Evolutionary conservation across 495 filamentous ascomycete genomes (phyloP), one percentile per base, ranked within the genome.

Genomic region (Aspergillus conjunctus): DNA sequence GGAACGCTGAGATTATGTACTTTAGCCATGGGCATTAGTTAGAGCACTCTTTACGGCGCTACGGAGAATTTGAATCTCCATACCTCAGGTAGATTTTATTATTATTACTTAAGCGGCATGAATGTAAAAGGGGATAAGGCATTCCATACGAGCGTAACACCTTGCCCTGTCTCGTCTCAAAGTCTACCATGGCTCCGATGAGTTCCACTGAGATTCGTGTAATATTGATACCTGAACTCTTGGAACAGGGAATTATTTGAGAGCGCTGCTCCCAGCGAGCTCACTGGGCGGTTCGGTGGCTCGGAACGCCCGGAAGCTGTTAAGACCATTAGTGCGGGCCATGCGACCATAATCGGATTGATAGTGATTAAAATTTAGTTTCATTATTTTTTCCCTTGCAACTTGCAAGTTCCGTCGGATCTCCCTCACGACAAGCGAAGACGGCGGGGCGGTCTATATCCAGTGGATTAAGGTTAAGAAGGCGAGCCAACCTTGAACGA

Each of bases 251-350:
- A 26, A 5, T 26, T 2, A 26, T 26, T 26, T 26, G 26, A 26
- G 5, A 26, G 26, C 26, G 5, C 26, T 26, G 5, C 26, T 26
- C 26, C 26, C 26, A 26, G 26, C 26, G 26, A 26, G 26, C 26
- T 26, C 26, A 26, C 37, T 41, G 50, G 15, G n/a, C n/a, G n/a
- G 14, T 37, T 34, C 33, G 31, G 12, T 37, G 37, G 51, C 33
- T 32, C 52, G 52, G 52, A 55, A 43, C 37, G 17, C 17, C 52
- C 52, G 52, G 52, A 44, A 44, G 52, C 52, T 44, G 34, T 14
- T 43, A 43, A 21, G 12, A 48, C 9, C 15, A 17, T n/a, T 48
- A 10, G 9, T 20, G 18, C 32, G 26, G 18, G 8, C 33, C 6
- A 34, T 34, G 17, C n/a, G n/a, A n/a, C n/a, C n/a, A n/a, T 34